These are phyloP conservation scores for Pseudoneurospora amorphoporcata DNA, from an alignment of 495 filamentous ascomycete genomes.

Conservation along the genomic window DNA sequence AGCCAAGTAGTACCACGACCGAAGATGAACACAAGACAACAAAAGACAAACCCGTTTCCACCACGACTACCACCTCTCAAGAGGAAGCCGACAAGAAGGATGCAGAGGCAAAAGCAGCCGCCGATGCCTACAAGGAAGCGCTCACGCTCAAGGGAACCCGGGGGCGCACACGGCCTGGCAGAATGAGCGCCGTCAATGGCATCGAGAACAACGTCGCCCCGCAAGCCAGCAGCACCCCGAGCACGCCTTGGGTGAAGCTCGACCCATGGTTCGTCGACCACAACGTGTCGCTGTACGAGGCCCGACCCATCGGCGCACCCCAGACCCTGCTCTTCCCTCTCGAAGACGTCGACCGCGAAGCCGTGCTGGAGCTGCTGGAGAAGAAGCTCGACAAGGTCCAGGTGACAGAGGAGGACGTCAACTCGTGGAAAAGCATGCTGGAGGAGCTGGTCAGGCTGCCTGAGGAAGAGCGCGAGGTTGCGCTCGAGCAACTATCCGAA, in stretches of 20 bases:
- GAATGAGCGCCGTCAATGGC: not conserved
- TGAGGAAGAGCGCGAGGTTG: not conserved
- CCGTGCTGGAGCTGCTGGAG: slow-evolving; percentile 3
- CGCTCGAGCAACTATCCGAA: not conserved
- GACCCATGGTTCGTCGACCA: slow-evolving; percentile 33
- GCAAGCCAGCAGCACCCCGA: not conserved
- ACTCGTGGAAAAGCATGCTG: slow-evolving; percentile 1
- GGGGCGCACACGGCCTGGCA: not conserved
- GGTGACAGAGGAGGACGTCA: slow-evolving; percentile 9
- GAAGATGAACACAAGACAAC: not conserved
- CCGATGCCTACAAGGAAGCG: not conserved
- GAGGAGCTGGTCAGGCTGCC: not conserved
- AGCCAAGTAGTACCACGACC: not conserved
- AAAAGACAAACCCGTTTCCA: not conserved
- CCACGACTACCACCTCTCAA: not conserved
- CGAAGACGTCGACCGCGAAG: slow-evolving; percentile 2
- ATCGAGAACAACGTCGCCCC: not conserved
- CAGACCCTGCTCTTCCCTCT: slow-evolving; percentile 7
- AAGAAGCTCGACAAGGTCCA: slow-evolving; percentile 2
- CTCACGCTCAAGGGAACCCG: not conserved
- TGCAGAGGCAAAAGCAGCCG: not conserved
- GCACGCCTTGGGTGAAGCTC: slow-evolving; percentile 24
- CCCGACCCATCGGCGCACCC: slow-evolving; percentile 6
- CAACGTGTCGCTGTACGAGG: slow-evolving; percentile 19
- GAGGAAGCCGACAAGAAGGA: not conserved